phyloP scores from a whole-genome alignment of 768 basidiomycete species.

The Mycena kentingensis region DNA sequence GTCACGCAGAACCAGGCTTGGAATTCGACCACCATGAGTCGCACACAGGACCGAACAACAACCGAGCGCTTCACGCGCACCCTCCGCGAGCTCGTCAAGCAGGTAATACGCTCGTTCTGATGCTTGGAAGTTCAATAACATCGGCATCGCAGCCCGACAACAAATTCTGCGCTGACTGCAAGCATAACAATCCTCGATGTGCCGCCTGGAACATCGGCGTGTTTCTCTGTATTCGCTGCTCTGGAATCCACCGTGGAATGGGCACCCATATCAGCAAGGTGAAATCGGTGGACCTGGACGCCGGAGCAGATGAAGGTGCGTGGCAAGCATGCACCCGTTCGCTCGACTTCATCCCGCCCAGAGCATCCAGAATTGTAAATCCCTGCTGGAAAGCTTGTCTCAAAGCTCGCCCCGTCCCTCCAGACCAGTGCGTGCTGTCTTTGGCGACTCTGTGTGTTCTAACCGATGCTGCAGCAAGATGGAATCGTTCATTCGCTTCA shows the following conservation, averaged over 20 bases:
- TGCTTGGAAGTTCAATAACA: too few relatives aligned
- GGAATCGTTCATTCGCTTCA: conserved; percentile 95
- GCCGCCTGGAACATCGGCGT: conserved; percentile 97
- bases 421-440: conserved; percentile 96
- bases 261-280: conserved; percentile 98
- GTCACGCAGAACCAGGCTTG: conserved; percentile 1
- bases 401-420: conserved; percentile 86
- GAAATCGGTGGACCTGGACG: conserved; percentile 98
- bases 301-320: conserved; percentile 94
- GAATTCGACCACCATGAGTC: conserved; percentile 41
- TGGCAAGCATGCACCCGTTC: neutral
- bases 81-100: conserved; percentile 85
- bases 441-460: neutral
- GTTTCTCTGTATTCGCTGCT: conserved; percentile 95
- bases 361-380: conserved; percentile 87
- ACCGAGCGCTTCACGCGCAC: conserved; percentile 77
- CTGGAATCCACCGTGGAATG: conserved; percentile 96
- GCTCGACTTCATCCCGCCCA: conserved; percentile 33
- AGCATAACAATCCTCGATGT: conserved; percentile 97
- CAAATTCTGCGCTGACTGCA: conserved; percentile 95
- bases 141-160: too few relatives aligned
- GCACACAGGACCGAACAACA: conserved; percentile 76
- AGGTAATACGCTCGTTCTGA: too few relatives aligned
- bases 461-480: conserved; percentile 74
- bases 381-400: conserved; percentile 97